A percentile compares a stretch with the other conserved stretches of the same genome.
phyloP scores from a whole-genome alignment of 495 filamentous ascomycete genomes.

The Haplographium delicatum region DNA sequence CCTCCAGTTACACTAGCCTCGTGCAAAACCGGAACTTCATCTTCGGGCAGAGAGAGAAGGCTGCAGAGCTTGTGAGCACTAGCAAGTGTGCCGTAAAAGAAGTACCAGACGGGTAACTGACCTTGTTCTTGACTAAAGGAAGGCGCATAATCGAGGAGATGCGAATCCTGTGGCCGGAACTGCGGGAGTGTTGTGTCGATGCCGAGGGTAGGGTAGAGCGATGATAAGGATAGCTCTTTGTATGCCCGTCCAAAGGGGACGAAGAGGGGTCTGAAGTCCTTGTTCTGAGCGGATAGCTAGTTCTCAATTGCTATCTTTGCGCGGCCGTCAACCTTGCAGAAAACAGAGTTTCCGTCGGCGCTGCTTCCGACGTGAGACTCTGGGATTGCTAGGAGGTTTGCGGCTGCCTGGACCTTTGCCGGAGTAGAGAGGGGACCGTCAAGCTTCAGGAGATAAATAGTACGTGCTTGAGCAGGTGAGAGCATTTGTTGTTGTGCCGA shows the following conservation, averaged over 20 bases:
- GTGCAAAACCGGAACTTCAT: constrained; percentile 9
- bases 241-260: constrained; percentile 29
- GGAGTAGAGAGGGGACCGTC: constrained; percentile 17
- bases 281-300: constrained; percentile 10
- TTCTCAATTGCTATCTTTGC: constrained; percentile 18
- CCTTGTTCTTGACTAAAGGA: constrained; percentile 12
- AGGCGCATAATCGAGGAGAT: background rate
- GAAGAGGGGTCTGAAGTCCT: constrained; percentile 26
- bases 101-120: constrained; percentile 35
- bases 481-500: constrained; percentile 7
- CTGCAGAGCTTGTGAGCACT: constrained; percentile 16
- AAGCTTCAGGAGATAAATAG: constrained; percentile 29
- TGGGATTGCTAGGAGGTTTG: constrained; percentile 6
- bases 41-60: constrained; percentile 22
- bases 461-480: constrained; percentile 12
- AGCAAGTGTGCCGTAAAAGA: constrained; percentile 35
- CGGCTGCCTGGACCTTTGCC: constrained; percentile 17
- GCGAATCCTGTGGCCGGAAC: constrained; percentile 18
- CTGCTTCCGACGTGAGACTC: background rate
- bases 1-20: constrained; percentile 27
- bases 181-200: constrained; percentile 37
- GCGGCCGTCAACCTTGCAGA: constrained; percentile 23
- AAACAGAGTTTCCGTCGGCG: constrained; percentile 10
- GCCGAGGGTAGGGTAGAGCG: constrained; percentile 36
- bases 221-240: constrained; percentile 31